Base-by-base conservation (phyloP, 495 filamentous ascomycete species). In the Xylaria bambusicola region DNA sequence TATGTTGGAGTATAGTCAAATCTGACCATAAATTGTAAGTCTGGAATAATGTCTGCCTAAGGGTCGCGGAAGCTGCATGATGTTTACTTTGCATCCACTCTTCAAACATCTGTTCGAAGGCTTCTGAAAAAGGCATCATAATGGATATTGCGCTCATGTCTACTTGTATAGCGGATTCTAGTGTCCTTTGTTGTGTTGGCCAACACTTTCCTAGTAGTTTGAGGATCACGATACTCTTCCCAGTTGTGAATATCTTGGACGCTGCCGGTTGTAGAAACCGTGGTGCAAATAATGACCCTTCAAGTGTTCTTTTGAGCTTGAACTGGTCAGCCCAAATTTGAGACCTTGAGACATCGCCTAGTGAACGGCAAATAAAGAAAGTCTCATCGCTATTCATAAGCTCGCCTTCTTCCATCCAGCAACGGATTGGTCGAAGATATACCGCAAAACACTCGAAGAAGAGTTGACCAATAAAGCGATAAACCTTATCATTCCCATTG, bases 201-300 rank as follows among this genome's bases (percentile, higher is more conserved):
- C 71, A 62, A 41, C 79, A 80, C 29, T 74, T 74, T 26, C 75
- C 80, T 50, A 90, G 79, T 31, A 85, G 82, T 31, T 86, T 87
- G 18, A 96, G 72, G 49, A 98, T 89, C 1, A 94, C 84, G 60
- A 92, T 86, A 64, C 87, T 94, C 69, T 97, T 97, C 0, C 94
- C 93, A 4, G 90, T 87, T 0, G 85, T 91, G 57, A 96, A 91
- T 23, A 97, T 89, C 58, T 84, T 88, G 12, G 76, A 69, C 1
- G 84, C 84, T 1, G 85, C 81, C 1, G 84, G 77, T 38, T 85
- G 83, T 6, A 97, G 77, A 57, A 97, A 96, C 5, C 72, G 79
- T 0, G 93, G 93, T 9, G 87, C 84, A 63, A 86, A 84, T 1
- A 89, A 70, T 0, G 67, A 66, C 26, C 83, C 82, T 23, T 83